Percentiles rank a stretch among this genome's conserved stretches.
phyloP scores from a whole-genome alignment of 2,329 filamentous ascomycete species.

The Penicillium verrucosum region DNA sequence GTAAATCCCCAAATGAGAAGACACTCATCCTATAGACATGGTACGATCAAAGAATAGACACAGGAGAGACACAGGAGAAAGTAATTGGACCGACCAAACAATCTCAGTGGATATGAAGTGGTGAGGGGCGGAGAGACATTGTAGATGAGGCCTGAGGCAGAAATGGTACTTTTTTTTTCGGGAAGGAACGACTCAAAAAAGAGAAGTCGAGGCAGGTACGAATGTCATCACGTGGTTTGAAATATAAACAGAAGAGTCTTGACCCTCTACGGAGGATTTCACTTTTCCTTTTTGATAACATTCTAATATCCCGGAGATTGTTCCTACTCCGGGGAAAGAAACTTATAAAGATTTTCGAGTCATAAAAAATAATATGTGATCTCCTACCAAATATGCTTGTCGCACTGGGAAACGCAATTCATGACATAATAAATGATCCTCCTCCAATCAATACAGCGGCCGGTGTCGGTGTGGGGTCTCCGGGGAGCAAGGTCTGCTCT shows the following conservation, averaged over 20 bases:
- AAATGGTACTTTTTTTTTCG: neutral
- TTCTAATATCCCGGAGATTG: neutral
- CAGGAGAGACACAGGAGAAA: neutral
- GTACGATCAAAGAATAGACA: slow-evolving; percentile 7
- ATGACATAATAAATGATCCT: neutral
- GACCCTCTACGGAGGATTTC: neutral
- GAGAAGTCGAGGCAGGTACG: neutral
- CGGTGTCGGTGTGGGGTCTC: slow-evolving; percentile 18
- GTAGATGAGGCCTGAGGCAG: neutral
- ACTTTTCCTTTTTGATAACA: too few species aligned
- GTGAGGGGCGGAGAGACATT: neutral
- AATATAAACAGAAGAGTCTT: neutral
- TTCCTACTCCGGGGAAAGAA: slow-evolving; percentile 1
- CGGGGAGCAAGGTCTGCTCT: slow-evolving; percentile 20
- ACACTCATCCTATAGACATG: slow-evolving; percentile 34
- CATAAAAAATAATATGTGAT: too few species aligned
- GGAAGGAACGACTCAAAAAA: neutral
- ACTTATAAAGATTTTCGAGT: neutral
- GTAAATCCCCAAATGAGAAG: slow-evolving; percentile 34
- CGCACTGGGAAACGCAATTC: slow-evolving; percentile 1
- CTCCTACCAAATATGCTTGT: neutral
- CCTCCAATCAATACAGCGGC: slow-evolving; percentile 14
- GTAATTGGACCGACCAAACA: neutral
- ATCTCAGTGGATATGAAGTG: neutral
- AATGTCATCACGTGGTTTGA: neutral